phyloP scores from a whole-genome alignment of 768 basidiomycete genomes.

The Ramaria rubella region DNA sequence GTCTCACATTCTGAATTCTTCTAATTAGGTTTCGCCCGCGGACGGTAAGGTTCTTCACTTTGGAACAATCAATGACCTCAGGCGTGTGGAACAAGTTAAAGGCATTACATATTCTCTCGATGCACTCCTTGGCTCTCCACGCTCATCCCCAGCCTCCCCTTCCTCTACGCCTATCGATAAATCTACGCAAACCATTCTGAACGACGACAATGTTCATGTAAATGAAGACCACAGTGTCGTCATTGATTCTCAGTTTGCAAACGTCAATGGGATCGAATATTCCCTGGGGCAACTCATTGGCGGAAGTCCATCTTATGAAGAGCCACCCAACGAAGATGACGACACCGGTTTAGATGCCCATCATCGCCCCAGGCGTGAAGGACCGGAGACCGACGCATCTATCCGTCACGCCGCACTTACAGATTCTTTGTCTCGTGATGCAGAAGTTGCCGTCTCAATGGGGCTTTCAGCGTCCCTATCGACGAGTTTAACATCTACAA shows the following conservation, averaged over 20 bases:
- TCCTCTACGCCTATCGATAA: slow-evolving; percentile 33
- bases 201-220: slow-evolving; percentile 27
- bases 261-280: slow-evolving; percentile 96
- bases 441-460: slow-evolving; percentile 66
- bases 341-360: slow-evolving; percentile 15
- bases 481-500: slow-evolving; percentile 7
- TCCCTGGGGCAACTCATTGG: slow-evolving; percentile 88
- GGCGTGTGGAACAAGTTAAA: slow-evolving; percentile 92
- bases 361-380: background rate
- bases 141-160: slow-evolving; percentile 37
- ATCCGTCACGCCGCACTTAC: slow-evolving; percentile 49
- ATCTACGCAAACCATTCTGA: background rate
- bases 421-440: slow-evolving; percentile 58
- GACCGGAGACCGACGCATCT: slow-evolving; percentile 57
- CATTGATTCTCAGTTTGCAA: slow-evolving; percentile 85
- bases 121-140: slow-evolving; percentile 68
- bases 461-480: slow-evolving; percentile 33
- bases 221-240: slow-evolving; percentile 55
- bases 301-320: slow-evolving; percentile 23
- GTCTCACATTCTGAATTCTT: background rate
- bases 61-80: slow-evolving; percentile 67
- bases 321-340: slow-evolving; percentile 7
- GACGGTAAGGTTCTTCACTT: slow-evolving; percentile 92
- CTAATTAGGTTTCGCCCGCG: slow-evolving; percentile 76
- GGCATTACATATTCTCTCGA: slow-evolving; percentile 96